Base-by-base conservation (phyloP, 2,329 filamentous ascomycete genomes). In the Cadophora gregata region DNA sequence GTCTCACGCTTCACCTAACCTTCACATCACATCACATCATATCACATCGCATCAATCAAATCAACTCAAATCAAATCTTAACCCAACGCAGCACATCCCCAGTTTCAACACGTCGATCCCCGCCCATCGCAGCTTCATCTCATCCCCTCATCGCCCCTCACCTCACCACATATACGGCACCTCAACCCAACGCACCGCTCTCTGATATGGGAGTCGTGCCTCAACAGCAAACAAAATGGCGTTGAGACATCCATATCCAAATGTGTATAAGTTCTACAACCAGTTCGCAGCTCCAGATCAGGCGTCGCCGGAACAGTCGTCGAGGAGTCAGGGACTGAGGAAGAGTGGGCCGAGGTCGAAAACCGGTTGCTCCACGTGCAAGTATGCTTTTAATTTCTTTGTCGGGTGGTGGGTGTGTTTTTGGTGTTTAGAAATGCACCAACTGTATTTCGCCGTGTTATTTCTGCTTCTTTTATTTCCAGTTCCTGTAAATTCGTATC, bases 221-320 rank as follows among this genome's bases (percentile, higher is more conserved):
- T 25, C 58, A 59, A 69, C 70, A 66, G 72, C 69, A 70, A 64
- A 62, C 69, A 73, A 70, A 66, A 76, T 76, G 74, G 72, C 74
- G 63, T 70, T 75, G 69, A 72, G 70, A 68, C 73, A 74, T 69
- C 75, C 75, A n/a, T 75, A 73, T 62, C 75, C 75, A 29, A 76
- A 76, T 66, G 75, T 76, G 48, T 76, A 76, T 69, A 76, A 75
- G 68, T 76, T 75, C 70, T 75, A 73, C 70, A 76, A 76, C 62
- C 74, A 76, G 60, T 75, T 76, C 65, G 71, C 74, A 16, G 74
- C 73, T 48, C 75, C 75, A 33, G 72, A 75, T 59, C 73, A 75
- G 65, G 70, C 71, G 24, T 75, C 73, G 36, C 74, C 75, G 31
- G 75, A 76, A 58, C 72, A 75, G 53, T 73, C 71, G 19, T 76